Conservation (phyloP, 495 filamentous ascomycete species). For the Chlorociboria aeruginascens region DNA sequence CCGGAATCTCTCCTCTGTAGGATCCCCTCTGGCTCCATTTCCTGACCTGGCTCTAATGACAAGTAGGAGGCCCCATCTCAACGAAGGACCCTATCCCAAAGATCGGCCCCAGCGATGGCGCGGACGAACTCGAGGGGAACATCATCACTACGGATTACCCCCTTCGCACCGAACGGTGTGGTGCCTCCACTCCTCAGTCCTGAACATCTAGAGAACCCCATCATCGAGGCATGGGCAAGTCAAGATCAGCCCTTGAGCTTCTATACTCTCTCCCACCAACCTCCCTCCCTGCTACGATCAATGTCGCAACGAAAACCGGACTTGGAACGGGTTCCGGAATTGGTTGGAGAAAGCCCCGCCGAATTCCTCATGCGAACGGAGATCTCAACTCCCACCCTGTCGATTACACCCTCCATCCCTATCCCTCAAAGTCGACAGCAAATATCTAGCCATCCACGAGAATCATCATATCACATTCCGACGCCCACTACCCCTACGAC, state of each 20-base stretch:
- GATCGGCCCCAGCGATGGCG: constrained; percentile 16
- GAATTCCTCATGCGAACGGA: constrained; percentile 10
- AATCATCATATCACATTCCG: constrained; percentile 8
- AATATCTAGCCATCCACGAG: neutral
- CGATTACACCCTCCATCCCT: neutral
- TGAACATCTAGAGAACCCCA: constrained; percentile 7
- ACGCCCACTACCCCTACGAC: constrained; percentile 15
- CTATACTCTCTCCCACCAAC: constrained; percentile 17
- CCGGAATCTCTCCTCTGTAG: constrained; percentile 14
- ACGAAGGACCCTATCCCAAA: constrained; percentile 15
- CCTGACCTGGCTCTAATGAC: constrained; percentile 12
- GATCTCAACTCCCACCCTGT: constrained; percentile 1
- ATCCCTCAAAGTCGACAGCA: constrained; percentile 1
- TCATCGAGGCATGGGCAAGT: constrained; percentile 8
- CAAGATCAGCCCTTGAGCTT: constrained; percentile 14
- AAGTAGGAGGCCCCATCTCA: constrained; percentile 8
- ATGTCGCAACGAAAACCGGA: constrained; percentile 24
- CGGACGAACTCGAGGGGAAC: constrained; percentile 15
- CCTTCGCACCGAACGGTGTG: constrained; percentile 8
- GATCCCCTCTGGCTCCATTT: constrained; percentile 3
- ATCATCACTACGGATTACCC: constrained; percentile 10
- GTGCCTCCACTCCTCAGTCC: constrained; percentile 11
- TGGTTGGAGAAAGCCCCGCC: constrained; percentile 1
- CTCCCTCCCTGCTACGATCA: constrained; percentile 23
- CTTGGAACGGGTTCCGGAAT: constrained; percentile 18